Evolutionary conservation across 768 basidiomycete genomes (phyloP).

Genomic region (Lactarius vividus): DNA sequence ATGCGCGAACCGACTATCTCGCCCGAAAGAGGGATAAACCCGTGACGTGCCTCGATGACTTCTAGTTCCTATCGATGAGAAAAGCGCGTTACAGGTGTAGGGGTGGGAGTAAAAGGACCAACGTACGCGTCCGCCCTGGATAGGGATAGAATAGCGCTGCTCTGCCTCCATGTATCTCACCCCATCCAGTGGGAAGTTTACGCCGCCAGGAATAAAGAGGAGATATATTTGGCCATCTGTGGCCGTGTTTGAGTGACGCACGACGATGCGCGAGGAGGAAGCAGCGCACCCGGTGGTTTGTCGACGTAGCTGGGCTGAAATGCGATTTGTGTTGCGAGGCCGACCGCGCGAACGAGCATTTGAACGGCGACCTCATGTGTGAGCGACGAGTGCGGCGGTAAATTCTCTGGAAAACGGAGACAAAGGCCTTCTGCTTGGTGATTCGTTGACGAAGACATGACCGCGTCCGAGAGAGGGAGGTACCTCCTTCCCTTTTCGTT

Average conservation of each 20-base stretch:
- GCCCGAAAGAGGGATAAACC: conserved; percentile 65
- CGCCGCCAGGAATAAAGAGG: conserved; percentile 58
- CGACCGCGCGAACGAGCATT: conserved; percentile 60
- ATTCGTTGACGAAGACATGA: neutral
- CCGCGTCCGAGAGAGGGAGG: neutral
- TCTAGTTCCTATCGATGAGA: conserved; percentile 62
- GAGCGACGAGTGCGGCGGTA: conserved; percentile 55
- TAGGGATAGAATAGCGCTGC: conserved; percentile 53
- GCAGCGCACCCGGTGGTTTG: conserved; percentile 59
- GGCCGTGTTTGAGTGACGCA: conserved; percentile 1
- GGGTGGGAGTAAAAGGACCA: neutral
- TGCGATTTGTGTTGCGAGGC: conserved; percentile 54
- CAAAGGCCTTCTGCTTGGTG: conserved; percentile 57
- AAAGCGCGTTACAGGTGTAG: conserved; percentile 16
- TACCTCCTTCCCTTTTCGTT: neutral
- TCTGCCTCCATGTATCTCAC: conserved; percentile 76
- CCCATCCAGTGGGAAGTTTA: conserved; percentile 71
- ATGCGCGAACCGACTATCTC: conserved; percentile 66
- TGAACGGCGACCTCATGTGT: conserved; percentile 54
- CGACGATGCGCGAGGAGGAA: neutral
- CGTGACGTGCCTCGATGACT: conserved; percentile 67
- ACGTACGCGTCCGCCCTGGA: conserved; percentile 53
- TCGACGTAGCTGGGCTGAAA: conserved; percentile 76
- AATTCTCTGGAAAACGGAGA: conserved; percentile 66
- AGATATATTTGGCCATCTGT: conserved; percentile 65